These are phyloP conservation scores for Candida vartiovaarae DNA, from an alignment of 805 yeast species.

Conservation along the genomic window DNA sequence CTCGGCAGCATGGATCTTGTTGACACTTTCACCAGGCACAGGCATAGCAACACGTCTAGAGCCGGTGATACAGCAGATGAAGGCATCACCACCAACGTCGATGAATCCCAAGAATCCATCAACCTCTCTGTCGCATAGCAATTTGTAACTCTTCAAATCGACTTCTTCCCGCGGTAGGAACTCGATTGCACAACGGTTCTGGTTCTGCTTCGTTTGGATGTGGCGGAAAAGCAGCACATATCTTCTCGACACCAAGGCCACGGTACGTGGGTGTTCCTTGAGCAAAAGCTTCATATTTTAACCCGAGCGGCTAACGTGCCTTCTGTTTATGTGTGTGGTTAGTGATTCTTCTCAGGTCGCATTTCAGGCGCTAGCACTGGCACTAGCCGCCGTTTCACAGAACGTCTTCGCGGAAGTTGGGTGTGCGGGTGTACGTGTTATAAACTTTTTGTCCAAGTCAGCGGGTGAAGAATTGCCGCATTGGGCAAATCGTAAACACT, in stretches of 20 bases:
- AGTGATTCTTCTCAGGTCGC: too few relatives aligned
- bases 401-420: neutral
- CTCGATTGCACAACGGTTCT: slow-evolving; percentile 41
- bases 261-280: slow-evolving; percentile 30
- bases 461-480: neutral
- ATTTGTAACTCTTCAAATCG: slow-evolving; percentile 32
- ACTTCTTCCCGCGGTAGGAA: slow-evolving; percentile 34
- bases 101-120: slow-evolving; percentile 79
- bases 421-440: too few relatives aligned
- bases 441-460: too few relatives aligned
- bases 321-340: too few relatives aligned
- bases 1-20: slow-evolving; percentile 78
- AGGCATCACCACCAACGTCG: slow-evolving; percentile 57
- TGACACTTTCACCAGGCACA: slow-evolving; percentile 68
- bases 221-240: slow-evolving; percentile 42
- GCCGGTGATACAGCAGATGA: slow-evolving; percentile 73
- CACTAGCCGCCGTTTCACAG: neutral
- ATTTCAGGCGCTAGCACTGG: too few relatives aligned
- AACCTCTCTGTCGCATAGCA: slow-evolving; percentile 37
- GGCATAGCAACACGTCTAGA: slow-evolving; percentile 78
- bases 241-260: slow-evolving; percentile 35
- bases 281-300: slow-evolving; percentile 30
- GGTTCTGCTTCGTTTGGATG: slow-evolving; percentile 24
- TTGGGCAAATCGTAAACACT: slow-evolving; percentile 1
- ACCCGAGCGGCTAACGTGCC: too few relatives aligned